These are phyloP conservation scores for Lathyrus tuberosus DNA, from an alignment of 306 rosid genomes.

Conservation along the genomic window DNA sequence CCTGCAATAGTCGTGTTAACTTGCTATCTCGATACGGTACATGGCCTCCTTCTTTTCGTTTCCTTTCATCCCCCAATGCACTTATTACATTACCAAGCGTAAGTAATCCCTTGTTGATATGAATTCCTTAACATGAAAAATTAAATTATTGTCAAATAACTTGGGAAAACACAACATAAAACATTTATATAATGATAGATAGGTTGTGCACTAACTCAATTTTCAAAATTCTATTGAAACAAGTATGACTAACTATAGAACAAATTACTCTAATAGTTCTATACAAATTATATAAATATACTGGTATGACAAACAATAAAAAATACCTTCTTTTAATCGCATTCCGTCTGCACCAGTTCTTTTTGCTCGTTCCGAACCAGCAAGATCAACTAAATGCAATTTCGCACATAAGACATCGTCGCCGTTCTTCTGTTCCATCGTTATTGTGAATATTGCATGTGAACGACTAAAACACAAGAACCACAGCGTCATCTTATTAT, in stretches of 20 bases:
- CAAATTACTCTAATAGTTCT: not conserved
- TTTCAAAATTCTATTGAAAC: not conserved
- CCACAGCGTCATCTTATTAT: constrained; percentile 23
- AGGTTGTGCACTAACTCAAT: too few species aligned
- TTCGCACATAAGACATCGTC: constrained; percentile 88
- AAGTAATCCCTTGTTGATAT: constrained; percentile 88
- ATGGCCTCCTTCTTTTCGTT: constrained; percentile 93
- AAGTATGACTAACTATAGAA: constrained; percentile 1
- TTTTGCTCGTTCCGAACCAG: constrained; percentile 97
- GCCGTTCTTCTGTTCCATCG: constrained; percentile 91
- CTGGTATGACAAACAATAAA: not conserved
- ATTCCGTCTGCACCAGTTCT: constrained; percentile 97
- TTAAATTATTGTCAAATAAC: constrained; percentile 10
- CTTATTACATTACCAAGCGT: constrained; percentile 97
- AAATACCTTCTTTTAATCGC: constrained; percentile 98
- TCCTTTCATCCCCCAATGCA: constrained; percentile 96
- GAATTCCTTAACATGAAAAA: constrained; percentile 67
- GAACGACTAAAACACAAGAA: constrained; percentile 68
- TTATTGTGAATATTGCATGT: constrained; percentile 93
- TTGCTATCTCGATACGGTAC: constrained; percentile 98
- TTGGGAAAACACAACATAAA: not conserved
- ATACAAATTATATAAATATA: not conserved
- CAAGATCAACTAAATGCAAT: constrained; percentile 89
- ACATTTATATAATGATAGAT: constrained; percentile 3
- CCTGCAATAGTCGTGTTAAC: constrained; percentile 92